phyloP scores from a whole-genome alignment of 257 asterid species.

The Capsicum pubescens region DNA sequence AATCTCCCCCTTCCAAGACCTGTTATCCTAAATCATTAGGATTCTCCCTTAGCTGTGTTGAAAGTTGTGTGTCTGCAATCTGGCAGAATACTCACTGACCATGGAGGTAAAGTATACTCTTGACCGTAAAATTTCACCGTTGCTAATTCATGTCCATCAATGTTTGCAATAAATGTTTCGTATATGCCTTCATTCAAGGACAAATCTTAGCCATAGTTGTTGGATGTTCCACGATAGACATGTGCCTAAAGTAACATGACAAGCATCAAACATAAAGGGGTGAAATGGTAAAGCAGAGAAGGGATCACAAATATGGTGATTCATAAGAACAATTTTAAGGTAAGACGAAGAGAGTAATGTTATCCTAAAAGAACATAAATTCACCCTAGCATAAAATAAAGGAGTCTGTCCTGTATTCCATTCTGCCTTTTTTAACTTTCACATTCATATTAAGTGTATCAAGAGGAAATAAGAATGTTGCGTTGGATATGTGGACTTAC shows the following conservation, averaged over 20 bases:
- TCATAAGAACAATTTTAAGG: background rate
- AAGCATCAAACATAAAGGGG: slow-evolving; percentile 27
- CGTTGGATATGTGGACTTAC: too few relatives aligned
- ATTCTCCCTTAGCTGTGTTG: slow-evolving; percentile 56
- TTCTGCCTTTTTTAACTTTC: background rate
- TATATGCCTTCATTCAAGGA: slow-evolving; percentile 48
- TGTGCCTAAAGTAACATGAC: slow-evolving; percentile 63
- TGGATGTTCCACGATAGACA: slow-evolving; percentile 51
- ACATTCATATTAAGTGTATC: background rate
- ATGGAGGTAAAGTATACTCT: slow-evolving; percentile 74
- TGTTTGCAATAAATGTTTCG: slow-evolving; percentile 90
- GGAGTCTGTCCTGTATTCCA: background rate
- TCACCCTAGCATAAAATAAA: background rate
- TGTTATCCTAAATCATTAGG: too few relatives aligned
- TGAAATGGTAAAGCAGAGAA: slow-evolving; percentile 14
- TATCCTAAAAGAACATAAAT: slow-evolving; percentile 8
- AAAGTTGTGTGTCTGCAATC: slow-evolving; percentile 76
- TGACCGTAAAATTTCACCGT: slow-evolving; percentile 63
- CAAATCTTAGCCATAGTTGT: slow-evolving; percentile 26
- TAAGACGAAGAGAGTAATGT: background rate
- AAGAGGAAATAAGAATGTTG: too few relatives aligned
- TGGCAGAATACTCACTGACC: slow-evolving; percentile 94
- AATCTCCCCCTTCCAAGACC: too few relatives aligned
- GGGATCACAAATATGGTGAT: background rate
- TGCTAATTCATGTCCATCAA: slow-evolving; percentile 71